A percentile compares a stretch with the other conserved stretches of the same genome.
phyloP scores from a whole-genome alignment of 2,329 filamentous ascomycete genomes.

The Cladobotryum mycophilum region DNA sequence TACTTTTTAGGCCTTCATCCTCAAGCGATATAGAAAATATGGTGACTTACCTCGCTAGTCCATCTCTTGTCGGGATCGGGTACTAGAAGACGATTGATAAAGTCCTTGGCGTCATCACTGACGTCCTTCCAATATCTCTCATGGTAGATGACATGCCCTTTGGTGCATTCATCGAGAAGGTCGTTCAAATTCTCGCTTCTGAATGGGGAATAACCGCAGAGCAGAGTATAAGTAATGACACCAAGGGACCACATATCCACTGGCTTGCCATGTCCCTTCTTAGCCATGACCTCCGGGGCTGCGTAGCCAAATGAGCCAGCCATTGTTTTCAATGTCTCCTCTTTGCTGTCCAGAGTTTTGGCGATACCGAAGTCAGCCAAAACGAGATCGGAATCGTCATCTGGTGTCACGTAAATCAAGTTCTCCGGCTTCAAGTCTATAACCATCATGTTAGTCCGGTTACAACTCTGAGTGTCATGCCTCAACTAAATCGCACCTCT shows the following conservation, averaged over 20 bases:
- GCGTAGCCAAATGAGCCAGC: slow-evolving; percentile 97
- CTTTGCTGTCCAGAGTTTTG: slow-evolving; percentile 85
- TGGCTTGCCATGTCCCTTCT: slow-evolving; percentile 93
- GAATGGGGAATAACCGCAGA: slow-evolving; percentile 98
- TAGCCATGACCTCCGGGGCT: slow-evolving; percentile 96
- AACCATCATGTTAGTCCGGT: background rate
- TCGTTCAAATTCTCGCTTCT: slow-evolving; percentile 89
- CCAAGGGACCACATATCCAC: slow-evolving; percentile 99
- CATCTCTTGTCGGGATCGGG: slow-evolving; percentile 70
- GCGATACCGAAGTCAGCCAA: slow-evolving; percentile 97
- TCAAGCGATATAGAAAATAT: background rate
- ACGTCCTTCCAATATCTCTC: slow-evolving; percentile 98
- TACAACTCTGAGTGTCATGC: background rate
- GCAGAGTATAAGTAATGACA: slow-evolving; percentile 95
- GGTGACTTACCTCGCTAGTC: slow-evolving; percentile 60
- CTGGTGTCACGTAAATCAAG: slow-evolving; percentile 78
- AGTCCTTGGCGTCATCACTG: slow-evolving; percentile 89
- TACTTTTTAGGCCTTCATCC: too few relatives aligned
- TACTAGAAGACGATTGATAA: slow-evolving; percentile 77
- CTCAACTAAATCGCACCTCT: slow-evolving; percentile 53
- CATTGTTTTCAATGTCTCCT: slow-evolving; percentile 96
- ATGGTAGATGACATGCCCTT: slow-evolving; percentile 82
- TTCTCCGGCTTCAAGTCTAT: slow-evolving; percentile 97
- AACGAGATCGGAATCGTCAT: slow-evolving; percentile 75
- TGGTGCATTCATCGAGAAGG: slow-evolving; percentile 88